Evolutionary conservation across 768 basidiomycete species (phyloP), one percentile per base, ranked within the genome.

Genomic region (Podaxis carcinomalis): DNA sequence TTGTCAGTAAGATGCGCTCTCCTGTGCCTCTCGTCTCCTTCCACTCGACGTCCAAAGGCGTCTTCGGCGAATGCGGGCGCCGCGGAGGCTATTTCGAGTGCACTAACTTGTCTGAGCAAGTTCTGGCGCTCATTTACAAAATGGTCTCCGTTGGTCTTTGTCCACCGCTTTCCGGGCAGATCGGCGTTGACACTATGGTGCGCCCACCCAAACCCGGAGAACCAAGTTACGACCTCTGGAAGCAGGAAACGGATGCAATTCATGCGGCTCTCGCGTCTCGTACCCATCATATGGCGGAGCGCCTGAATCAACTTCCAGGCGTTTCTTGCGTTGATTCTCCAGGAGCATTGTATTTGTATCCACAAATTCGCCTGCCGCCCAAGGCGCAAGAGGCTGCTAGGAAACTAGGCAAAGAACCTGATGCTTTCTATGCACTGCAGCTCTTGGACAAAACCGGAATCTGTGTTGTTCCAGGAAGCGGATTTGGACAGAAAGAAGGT

Each of bases 41-140:
- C 88, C 96, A 99, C 78, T 94, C 92, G 57, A 96, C 96, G 71
- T 95, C 93, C 59, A 99, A 99, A 74, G 96, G 96, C 56, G 92
- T 97, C 63, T 85, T 84, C 39, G 96, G 96, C 62, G 96, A 99
- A 75, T 99, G 97, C 72, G 96, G 97, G 1, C 82, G 96, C n/a
- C 83, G 97, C 51, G 96, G 96, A 36, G 96, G 95, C 2, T 99
- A 97, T 79, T 95, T 96, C 67, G 96, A 99, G 75, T 86, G 88
- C 71, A 82, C 84, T 63, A 98, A 98, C 75, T 76, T 99, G 65
- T 70, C 80, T 11, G 78, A 86, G 6, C 88, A 93, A 28, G 81
- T 96, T 62, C 77, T 90, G 62, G 93, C 90, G 14, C 83, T 92
- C 70, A 84, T 98, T 55, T 98, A 98, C 82, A 99, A 98, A 80